Percentiles rank a stretch among this genome's conserved stretches.
These are phyloP conservation scores for Lachnellula hyalina DNA, from an alignment of 2,329 filamentous ascomycete genomes.

Conservation along the genomic window DNA sequence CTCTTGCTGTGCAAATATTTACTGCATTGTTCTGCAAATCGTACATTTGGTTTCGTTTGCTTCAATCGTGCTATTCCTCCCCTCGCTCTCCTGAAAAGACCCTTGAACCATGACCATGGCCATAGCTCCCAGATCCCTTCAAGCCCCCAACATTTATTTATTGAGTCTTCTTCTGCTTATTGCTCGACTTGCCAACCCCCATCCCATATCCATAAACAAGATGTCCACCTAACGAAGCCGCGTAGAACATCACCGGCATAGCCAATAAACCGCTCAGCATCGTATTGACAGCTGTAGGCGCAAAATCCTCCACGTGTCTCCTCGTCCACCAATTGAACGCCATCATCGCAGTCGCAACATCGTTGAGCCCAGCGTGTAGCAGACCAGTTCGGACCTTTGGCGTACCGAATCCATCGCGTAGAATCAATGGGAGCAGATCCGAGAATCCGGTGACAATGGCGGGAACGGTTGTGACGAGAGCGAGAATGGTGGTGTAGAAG, in stretches of 20 bases:
- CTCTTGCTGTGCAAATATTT: too few relatives aligned
- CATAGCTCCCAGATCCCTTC: background rate
- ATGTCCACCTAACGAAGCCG: constrained; percentile 8
- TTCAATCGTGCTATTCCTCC: too few relatives aligned
- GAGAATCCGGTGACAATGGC: constrained; percentile 7
- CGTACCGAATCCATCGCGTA: constrained; percentile 7
- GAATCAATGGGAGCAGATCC: constrained; percentile 9
- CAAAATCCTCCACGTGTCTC: background rate
- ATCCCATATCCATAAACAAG: constrained; percentile 15
- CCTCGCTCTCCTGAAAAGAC: too few relatives aligned
- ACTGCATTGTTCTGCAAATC: too few relatives aligned
- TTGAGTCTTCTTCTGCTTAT: constrained; percentile 5
- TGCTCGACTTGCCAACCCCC: constrained; percentile 9
- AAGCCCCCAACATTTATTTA: background rate
- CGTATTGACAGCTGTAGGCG: constrained; percentile 2
- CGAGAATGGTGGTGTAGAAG: constrained; percentile 11
- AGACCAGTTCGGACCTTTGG: constrained; percentile 8
- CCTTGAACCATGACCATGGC: too few relatives aligned
- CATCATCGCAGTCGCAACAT: constrained; percentile 1
- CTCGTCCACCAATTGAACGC: constrained; percentile 12
- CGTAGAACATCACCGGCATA: constrained; percentile 1
- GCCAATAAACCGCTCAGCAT: constrained; percentile 6
- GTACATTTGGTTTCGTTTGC: too few relatives aligned
- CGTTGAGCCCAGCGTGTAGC: constrained; percentile 11
- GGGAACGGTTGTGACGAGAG: constrained; percentile 9